Conservation (phyloP, 371 early-diverging fungal genomes). For the Mortierella sp. region DNA sequence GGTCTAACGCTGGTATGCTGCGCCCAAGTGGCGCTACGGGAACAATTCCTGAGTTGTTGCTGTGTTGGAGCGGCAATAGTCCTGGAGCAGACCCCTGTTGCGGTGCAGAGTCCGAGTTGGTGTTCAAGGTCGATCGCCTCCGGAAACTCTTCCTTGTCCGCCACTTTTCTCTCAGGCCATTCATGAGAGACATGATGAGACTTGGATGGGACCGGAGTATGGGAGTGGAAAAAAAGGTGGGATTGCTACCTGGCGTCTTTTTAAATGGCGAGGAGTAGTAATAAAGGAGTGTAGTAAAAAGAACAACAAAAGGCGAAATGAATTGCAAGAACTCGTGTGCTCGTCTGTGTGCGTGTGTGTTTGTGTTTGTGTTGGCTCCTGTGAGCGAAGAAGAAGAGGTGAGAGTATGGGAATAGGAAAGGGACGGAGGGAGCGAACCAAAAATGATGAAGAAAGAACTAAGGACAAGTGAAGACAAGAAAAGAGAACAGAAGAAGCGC, state of each 20-base stretch:
- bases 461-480: constrained; percentile 2
- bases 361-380: background rate
- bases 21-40: background rate
- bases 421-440: background rate
- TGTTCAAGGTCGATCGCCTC: background rate
- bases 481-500: background rate
- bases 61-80: background rate
- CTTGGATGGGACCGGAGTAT: background rate
- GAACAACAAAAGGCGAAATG: background rate
- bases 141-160: background rate
- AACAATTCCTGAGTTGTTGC: background rate
- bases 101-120: background rate
- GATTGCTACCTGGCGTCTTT: no score
- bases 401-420: background rate
- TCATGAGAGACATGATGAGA: background rate
- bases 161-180: background rate
- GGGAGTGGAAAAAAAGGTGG: background rate
- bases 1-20: background rate
- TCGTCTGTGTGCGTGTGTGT: background rate
- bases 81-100: background rate
- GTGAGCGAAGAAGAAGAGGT: background rate
- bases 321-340: background rate
- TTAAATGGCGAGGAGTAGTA: no score
- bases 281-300: background rate
- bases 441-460: constrained; percentile 3